These are phyloP conservation scores for Paspalum vaginatum DNA, from an alignment of 176 grass and related monocot species.

Conservation along the genomic window DNA sequence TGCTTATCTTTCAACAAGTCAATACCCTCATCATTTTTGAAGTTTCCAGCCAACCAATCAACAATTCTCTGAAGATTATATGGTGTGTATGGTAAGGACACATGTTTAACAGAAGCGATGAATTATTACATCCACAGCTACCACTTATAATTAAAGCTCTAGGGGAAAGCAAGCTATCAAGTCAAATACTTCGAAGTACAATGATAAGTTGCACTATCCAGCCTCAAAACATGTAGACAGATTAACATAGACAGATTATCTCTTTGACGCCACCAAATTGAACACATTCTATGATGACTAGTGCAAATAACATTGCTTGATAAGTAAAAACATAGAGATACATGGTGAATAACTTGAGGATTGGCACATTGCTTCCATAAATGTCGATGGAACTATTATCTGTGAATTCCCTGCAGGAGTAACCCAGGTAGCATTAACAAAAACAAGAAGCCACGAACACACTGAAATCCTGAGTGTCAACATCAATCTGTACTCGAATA, in stretches of 20 bases:
- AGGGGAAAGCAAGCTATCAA: not conserved
- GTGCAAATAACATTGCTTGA: not conserved
- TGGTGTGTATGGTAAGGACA: not conserved
- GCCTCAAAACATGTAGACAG: not conserved
- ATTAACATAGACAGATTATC: not conserved
- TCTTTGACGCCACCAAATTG: not conserved
- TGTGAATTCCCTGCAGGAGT: not conserved
- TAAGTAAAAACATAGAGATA: not conserved
- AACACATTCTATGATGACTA: not conserved
- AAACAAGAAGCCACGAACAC: too few relatives aligned
- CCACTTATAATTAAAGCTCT: not conserved
- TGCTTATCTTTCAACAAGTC: constrained; percentile 80
- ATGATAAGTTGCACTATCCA: not conserved
- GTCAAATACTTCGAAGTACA: not conserved
- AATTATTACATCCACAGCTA: not conserved
- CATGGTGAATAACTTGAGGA: not conserved
- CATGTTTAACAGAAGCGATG: not conserved
- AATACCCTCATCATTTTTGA: constrained; percentile 76
- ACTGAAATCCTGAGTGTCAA: too few relatives aligned
- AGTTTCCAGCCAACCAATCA: constrained; percentile 61
- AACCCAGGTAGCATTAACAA: too few relatives aligned
- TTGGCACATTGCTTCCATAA: not conserved
- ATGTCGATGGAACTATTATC: not conserved
- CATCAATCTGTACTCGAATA: too few relatives aligned
- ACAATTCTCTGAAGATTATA: constrained; percentile 65